phyloP scores from a whole-genome alignment of 352 stramenopile genomes.

The Globisporangium irregulare region DNA sequence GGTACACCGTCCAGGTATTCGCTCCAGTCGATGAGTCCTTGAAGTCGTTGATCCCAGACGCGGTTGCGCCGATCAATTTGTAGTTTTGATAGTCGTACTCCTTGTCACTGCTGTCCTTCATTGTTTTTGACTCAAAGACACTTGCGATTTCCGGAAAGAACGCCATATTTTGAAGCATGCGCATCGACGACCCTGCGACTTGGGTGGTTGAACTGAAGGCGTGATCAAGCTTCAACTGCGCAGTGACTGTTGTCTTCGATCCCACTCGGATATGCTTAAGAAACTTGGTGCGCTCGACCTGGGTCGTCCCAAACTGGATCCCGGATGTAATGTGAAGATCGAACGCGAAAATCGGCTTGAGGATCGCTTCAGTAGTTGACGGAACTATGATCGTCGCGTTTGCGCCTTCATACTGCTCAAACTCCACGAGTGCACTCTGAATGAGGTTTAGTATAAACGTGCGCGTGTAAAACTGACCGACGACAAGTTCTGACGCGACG shows the following conservation, averaged over 20 bases:
- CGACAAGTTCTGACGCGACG: constrained; percentile 33
- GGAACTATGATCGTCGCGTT: constrained; percentile 21
- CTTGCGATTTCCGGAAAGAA: constrained; percentile 38
- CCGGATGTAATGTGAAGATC: constrained; percentile 31
- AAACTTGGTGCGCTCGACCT: constrained; percentile 3
- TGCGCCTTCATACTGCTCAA: constrained; percentile 14
- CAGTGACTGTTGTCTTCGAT: constrained; percentile 14
- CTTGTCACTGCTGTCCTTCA: background rate
- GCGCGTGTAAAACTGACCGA: constrained; percentile 39
- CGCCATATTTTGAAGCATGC: constrained; percentile 37
- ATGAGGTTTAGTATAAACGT: constrained; percentile 33
- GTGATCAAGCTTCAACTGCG: constrained; percentile 35
- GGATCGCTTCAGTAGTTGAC: constrained; percentile 12
- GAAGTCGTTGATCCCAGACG: constrained; percentile 34
- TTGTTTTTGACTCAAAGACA: constrained; percentile 15
- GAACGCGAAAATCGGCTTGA: constrained; percentile 28
- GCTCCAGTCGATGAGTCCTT: constrained; percentile 29
- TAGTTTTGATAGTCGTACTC: constrained; percentile 31
- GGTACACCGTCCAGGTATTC: constrained; percentile 29
- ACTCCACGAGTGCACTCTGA: constrained; percentile 17
- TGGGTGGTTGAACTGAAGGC: constrained; percentile 17
- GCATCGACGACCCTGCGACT: constrained; percentile 33
- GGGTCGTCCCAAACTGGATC: constrained; percentile 3
- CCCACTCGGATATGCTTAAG: constrained; percentile 28
- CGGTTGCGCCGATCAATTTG: constrained; percentile 32